Evolutionary conservation across 192 early-diverging fungal species (phyloP).

Genomic region (Paraglomus brasilianum): DNA sequence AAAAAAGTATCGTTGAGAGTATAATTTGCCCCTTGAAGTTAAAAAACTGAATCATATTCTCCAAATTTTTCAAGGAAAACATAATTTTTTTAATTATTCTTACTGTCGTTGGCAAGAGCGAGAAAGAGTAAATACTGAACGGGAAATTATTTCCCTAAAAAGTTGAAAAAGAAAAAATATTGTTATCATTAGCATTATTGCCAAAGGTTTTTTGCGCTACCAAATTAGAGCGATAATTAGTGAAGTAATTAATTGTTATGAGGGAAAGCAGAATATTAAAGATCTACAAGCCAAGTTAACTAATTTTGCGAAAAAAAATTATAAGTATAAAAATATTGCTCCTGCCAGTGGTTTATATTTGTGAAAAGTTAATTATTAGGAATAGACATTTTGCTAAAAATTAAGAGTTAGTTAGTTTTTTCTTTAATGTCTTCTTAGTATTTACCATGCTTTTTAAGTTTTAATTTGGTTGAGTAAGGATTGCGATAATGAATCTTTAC

Average conservation of each 20-base stretch:
- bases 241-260: slow-evolving; percentile 16
- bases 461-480: slow-evolving; percentile 6
- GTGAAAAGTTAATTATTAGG: not conserved
- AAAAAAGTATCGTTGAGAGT: slow-evolving; percentile 9
- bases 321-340: slow-evolving; percentile 16
- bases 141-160: slow-evolving; percentile 14
- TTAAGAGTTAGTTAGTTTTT: no score
- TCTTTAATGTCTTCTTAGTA: no score
- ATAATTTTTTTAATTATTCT: slow-evolving; percentile 21
- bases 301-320: slow-evolving; percentile 11
- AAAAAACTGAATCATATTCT: slow-evolving; percentile 16
- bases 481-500: slow-evolving; percentile 10
- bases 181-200: slow-evolving; percentile 6
- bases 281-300: slow-evolving; percentile 14
- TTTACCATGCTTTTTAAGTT: slow-evolving; percentile 7
- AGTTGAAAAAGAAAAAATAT: slow-evolving; percentile 21
- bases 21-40: slow-evolving; percentile 2
- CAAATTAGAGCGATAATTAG: slow-evolving; percentile 14
- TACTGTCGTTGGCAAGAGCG: slow-evolving; percentile 16
- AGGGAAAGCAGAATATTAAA: not conserved
- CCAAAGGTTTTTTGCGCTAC: slow-evolving; percentile 11
- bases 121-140: slow-evolving; percentile 19
- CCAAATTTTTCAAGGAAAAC: slow-evolving; percentile 8
- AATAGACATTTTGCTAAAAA: no score
- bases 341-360: slow-evolving; percentile 8